Conservation (phyloP, 2,329 filamentous ascomycete species). For the Exophiala lecanii-corni region DNA sequence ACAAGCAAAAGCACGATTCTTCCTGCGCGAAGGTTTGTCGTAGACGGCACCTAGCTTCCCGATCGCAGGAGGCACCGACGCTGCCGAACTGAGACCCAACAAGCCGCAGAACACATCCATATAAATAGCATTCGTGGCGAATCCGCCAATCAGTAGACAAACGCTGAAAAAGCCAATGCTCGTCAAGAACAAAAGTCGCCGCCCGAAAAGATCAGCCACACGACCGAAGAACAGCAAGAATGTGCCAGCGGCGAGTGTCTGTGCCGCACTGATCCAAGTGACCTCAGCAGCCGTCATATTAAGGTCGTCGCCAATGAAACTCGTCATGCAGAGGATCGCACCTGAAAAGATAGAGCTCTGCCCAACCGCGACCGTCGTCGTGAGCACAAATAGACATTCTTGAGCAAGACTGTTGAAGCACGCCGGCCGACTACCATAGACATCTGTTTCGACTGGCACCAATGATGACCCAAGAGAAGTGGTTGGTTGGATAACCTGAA, state of each 20-base stretch:
- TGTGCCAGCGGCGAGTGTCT: constrained; percentile 58
- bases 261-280: constrained; percentile 63
- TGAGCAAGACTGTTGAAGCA: constrained; percentile 61
- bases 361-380: constrained; percentile 63
- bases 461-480: constrained; percentile 11
- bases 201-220: constrained; percentile 62
- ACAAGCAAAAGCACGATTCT: constrained; percentile 62
- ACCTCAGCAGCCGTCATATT: constrained; percentile 62
- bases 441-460: constrained; percentile 8
- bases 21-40: constrained; percentile 55
- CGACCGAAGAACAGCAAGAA: constrained; percentile 64
- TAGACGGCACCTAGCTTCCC: constrained; percentile 62
- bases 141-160: constrained; percentile 55
- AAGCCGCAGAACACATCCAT: constrained; percentile 61
- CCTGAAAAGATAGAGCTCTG: constrained; percentile 58
- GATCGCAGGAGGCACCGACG: constrained; percentile 60
- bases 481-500: constrained; percentile 7
- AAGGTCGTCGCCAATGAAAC: constrained; percentile 55
- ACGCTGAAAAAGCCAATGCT: constrained; percentile 57
- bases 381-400: constrained; percentile 61
- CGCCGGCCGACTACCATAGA: constrained; percentile 41
- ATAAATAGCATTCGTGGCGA: constrained; percentile 54
- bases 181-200: constrained; percentile 55
- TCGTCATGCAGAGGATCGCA: constrained; percentile 57
- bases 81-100: constrained; percentile 60